phyloP scores from a whole-genome alignment of 805 yeast species.

The Kodamaea hsintzibuensis region DNA sequence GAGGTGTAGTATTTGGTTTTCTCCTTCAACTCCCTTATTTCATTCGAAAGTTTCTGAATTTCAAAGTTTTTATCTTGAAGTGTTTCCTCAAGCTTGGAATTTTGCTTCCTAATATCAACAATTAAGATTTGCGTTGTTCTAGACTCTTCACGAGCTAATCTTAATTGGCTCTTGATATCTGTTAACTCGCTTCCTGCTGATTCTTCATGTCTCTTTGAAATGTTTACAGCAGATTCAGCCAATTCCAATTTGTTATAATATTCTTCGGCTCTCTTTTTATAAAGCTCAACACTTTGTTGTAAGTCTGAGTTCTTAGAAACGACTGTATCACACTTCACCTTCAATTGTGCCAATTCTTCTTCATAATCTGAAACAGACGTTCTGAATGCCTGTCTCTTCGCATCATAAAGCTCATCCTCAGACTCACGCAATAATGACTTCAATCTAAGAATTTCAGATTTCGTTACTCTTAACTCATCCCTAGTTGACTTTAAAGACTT shows the following conservation, averaged over 20 bases:
- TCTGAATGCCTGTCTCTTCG: constrained; percentile 44
- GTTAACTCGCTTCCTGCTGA: constrained; percentile 51
- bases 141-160: constrained; percentile 51
- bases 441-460: constrained; percentile 42
- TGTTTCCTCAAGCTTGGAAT: constrained; percentile 53
- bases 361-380: constrained; percentile 35
- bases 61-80: constrained; percentile 60
- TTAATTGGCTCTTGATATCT: constrained; percentile 43
- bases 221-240: constrained; percentile 71
- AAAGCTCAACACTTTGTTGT: constrained; percentile 54
- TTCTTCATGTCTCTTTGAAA: constrained; percentile 63
- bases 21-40: constrained; percentile 53
- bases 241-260: constrained; percentile 71
- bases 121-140: constrained; percentile 53
- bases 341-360: constrained; percentile 47
- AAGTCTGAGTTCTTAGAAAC: constrained; percentile 58
- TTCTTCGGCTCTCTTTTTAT: constrained; percentile 71
- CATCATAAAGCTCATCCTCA: constrained; percentile 44
- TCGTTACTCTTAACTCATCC: constrained; percentile 42
- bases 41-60: constrained; percentile 48
- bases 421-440: constrained; percentile 43
- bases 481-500: constrained; percentile 45
- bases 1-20: constrained; percentile 55
- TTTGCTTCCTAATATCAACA: constrained; percentile 51
- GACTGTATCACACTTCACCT: constrained; percentile 57